A percentile compares a stretch with the other conserved stretches of the same genome.
These are phyloP conservation scores for Tylopilus subfusipes DNA, from an alignment of 768 basidiomycete species.

Conservation along the genomic window DNA sequence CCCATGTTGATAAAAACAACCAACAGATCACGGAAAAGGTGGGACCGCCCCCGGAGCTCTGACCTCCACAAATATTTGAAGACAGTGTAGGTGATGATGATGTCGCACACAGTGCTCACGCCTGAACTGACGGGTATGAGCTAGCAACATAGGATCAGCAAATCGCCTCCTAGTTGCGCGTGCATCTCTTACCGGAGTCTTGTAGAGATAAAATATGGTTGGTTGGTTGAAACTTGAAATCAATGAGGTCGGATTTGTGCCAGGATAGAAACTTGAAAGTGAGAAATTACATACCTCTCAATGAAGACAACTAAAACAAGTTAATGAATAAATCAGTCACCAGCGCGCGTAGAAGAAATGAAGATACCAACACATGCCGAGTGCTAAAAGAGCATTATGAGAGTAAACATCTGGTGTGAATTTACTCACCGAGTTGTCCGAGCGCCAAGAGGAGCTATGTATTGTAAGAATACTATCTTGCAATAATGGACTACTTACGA, in stretches of 20 bases:
- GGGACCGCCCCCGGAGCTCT: conserved; percentile 3
- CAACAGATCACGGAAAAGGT: conserved; percentile 3
- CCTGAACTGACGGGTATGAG: no score
- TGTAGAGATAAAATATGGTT: conserved; percentile 5
- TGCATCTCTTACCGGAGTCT: conserved; percentile 5
- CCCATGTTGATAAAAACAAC: no score
- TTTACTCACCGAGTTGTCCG: conserved; percentile 5
- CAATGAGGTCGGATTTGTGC: not conserved
- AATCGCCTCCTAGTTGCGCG: not conserved
- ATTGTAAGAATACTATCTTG: not conserved
- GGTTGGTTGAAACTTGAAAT: not conserved
- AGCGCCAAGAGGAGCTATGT: not conserved
- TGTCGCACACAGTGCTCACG: conserved; percentile 8
- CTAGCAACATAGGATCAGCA: not conserved
- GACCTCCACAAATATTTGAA: no score
- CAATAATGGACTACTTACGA: no score
- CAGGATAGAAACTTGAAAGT: no score
- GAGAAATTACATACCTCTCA: conserved; percentile 4
- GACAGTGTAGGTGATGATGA: conserved; percentile 11
- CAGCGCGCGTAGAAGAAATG: not conserved
- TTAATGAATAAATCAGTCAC: not conserved
- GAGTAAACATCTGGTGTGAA: no score
- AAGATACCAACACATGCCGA: conserved; percentile 8
- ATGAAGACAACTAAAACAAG: not conserved
- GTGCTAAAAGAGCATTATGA: no score